These are phyloP conservation scores for Tulasnella sp. DNA, from an alignment of 768 basidiomycete genomes.

Conservation along the genomic window DNA sequence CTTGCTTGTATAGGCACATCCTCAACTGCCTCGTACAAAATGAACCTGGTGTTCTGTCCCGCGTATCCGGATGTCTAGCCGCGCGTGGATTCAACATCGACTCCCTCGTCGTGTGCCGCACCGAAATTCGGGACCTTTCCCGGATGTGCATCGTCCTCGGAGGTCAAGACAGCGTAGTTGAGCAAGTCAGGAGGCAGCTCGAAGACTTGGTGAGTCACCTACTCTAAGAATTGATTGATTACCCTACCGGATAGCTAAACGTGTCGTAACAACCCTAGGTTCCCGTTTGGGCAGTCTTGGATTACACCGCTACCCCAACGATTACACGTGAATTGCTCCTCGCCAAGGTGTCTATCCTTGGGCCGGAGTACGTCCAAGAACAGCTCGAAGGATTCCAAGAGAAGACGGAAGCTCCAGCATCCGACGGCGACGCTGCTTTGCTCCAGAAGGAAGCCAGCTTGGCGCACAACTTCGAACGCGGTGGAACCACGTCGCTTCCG, in stretches of 20 bases:
- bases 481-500: slow-evolving; percentile 24
- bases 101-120: slow-evolving; percentile 94
- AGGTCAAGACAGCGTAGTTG: slow-evolving; percentile 95
- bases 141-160: slow-evolving; percentile 96
- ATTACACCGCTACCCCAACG: slow-evolving; percentile 86
- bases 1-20: slow-evolving; percentile 53
- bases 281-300: slow-evolving; percentile 97
- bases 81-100: slow-evolving; percentile 98
- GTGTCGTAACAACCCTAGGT: slow-evolving; percentile 44
- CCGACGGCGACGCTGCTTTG: slow-evolving; percentile 16
- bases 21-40: slow-evolving; percentile 98
- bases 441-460: slow-evolving; percentile 58
- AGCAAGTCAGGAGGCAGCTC: slow-evolving; percentile 90
- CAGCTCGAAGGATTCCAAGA: slow-evolving; percentile 76
- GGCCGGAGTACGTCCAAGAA: slow-evolving; percentile 91
- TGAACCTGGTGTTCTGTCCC: slow-evolving; percentile 97
- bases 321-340: slow-evolving; percentile 92
- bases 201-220: slow-evolving; percentile 75
- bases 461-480: slow-evolving; percentile 66
- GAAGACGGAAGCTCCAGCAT: slow-evolving; percentile 15
- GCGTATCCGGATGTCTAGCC: slow-evolving; percentile 94
- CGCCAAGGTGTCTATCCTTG: slow-evolving; percentile 93
- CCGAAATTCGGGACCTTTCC: slow-evolving; percentile 92
- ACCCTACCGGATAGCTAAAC: background rate
- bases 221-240: background rate